Conservation (phyloP, 2,329 filamentous ascomycete genomes). For the Arthroderma sp. region DNA sequence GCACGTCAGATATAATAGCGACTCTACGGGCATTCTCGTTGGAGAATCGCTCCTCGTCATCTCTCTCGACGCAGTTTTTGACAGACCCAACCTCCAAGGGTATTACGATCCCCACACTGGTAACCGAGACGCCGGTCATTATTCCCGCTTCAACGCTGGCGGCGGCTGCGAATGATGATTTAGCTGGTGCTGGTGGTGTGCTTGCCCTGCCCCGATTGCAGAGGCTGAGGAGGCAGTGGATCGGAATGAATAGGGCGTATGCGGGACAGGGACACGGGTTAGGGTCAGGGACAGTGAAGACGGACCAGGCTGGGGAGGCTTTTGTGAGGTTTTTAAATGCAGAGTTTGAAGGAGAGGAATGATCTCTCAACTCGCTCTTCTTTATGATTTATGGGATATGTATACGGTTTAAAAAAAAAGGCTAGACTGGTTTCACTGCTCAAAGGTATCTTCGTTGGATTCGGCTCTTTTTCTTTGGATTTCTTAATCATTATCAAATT, state of each 20-base stretch:
- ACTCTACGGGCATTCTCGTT: constrained; percentile 30
- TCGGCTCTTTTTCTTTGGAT: no score
- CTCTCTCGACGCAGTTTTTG: constrained; percentile 15
- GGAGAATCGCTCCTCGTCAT: constrained; percentile 23
- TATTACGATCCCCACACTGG: constrained; percentile 24
- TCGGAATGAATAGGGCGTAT: constrained; percentile 32
- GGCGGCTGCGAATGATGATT: constrained; percentile 27
- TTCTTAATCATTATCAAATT: no score
- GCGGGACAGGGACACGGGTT: constrained; percentile 24
- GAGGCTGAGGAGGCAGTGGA: constrained; percentile 33
- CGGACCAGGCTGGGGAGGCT: constrained; percentile 28
- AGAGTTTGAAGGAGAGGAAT: constrained; percentile 24
- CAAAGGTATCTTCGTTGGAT: no score
- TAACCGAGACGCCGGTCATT: constrained; percentile 20
- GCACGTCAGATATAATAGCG: constrained; percentile 28
- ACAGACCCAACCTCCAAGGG: constrained; percentile 10
- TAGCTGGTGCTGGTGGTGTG: constrained; percentile 28
- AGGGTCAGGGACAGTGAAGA: constrained; percentile 19
- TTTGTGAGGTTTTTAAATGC: constrained; percentile 36
- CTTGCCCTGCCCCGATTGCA: constrained; percentile 31
- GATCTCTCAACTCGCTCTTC: neutral
- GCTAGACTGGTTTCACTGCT: neutral
- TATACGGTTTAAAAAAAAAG: neutral
- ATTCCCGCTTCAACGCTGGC: constrained; percentile 26
- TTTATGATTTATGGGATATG: neutral